These are phyloP conservation scores for Tulasnella calospora DNA, from an alignment of 768 basidiomycete genomes.

Conservation along the genomic window DNA sequence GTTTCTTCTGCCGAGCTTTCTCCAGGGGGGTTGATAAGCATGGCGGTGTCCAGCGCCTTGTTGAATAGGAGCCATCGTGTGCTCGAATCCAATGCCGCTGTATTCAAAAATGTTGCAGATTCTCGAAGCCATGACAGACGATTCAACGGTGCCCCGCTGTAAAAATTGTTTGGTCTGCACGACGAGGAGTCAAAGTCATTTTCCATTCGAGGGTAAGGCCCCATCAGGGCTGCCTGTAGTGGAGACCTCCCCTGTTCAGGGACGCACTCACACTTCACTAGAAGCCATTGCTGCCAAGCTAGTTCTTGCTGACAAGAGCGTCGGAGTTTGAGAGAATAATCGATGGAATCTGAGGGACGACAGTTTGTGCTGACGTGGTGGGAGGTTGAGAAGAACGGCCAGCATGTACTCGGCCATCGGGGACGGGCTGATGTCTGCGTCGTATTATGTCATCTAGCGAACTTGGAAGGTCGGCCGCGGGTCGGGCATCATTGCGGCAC, in stretches of 20 bases:
- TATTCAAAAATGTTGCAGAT: slow-evolving; percentile 70
- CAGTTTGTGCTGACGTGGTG: slow-evolving; percentile 4
- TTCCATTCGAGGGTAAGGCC: too few species aligned
- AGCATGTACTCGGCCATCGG: not conserved
- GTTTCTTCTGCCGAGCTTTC: slow-evolving; percentile 27
- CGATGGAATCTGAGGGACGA: not conserved
- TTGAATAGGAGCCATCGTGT: slow-evolving; percentile 73
- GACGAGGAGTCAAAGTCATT: not conserved
- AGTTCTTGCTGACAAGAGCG: not conserved
- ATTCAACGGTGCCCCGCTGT: slow-evolving; percentile 66
- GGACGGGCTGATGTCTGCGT: not conserved
- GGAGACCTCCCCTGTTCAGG: not conserved
- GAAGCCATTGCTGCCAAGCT: not conserved
- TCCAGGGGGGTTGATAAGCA: slow-evolving; percentile 36
- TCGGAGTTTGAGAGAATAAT: not conserved
- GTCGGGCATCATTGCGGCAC: not conserved
- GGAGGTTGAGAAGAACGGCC: not conserved
- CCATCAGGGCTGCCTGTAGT: not conserved
- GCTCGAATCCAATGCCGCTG: slow-evolving; percentile 53
- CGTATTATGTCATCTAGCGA: not conserved
- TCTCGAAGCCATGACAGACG: slow-evolving; percentile 76
- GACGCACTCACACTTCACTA: not conserved
- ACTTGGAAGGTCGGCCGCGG: not conserved
- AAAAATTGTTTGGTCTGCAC: slow-evolving; percentile 47
- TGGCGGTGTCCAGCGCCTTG: slow-evolving; percentile 56